Evolutionary conservation across 768 basidiomycete genomes (phyloP).

Genomic region (Floccularia luteovirens): DNA sequence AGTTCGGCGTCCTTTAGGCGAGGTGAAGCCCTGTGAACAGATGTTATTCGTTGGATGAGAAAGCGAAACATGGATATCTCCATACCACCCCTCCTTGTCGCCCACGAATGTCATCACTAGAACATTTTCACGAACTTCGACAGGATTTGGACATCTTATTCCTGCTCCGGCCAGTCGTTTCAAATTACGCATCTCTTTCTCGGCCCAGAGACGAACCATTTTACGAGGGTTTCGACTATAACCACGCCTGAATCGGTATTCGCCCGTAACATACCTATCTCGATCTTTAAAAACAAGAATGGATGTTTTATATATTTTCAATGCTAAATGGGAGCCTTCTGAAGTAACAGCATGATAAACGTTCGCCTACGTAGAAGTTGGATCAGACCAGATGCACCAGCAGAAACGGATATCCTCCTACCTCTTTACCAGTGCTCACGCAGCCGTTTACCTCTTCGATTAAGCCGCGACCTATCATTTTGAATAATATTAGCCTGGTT

Average conservation of each 20-base stretch:
- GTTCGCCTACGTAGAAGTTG: conserved; percentile 59
- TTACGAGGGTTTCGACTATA: conserved; percentile 93
- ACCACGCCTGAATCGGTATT: conserved; percentile 89
- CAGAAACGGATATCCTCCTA: conserved; percentile 21
- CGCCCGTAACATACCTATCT: conserved; percentile 94
- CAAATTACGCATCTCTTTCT: conserved; percentile 97
- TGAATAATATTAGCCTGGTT: conserved; percentile 90
- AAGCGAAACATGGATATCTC: conserved; percentile 9
- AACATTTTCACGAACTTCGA: conserved; percentile 95
- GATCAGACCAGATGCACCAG: conserved; percentile 1
- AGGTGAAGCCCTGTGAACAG: conserved; percentile 70
- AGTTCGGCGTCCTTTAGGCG: conserved; percentile 83
- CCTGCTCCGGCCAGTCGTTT: conserved; percentile 79
- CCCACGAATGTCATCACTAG: conserved; percentile 95
- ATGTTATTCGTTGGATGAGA: conserved; percentile 2
- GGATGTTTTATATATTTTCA: conserved; percentile 98
- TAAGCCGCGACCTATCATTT: conserved; percentile 89
- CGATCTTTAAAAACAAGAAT: conserved; percentile 97
- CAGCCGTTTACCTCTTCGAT: conserved; percentile 92
- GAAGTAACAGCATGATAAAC: conserved; percentile 84
- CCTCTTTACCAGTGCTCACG: conserved; percentile 97
- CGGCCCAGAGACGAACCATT: conserved; percentile 98
- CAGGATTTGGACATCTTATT: conserved; percentile 77
- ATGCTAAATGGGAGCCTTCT: conserved; percentile 59
- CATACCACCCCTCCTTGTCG: conserved; percentile 72